These are phyloP conservation scores for Endoconidiophora laricicola DNA, from an alignment of 2,329 filamentous ascomycete genomes.

Conservation along the genomic window DNA sequence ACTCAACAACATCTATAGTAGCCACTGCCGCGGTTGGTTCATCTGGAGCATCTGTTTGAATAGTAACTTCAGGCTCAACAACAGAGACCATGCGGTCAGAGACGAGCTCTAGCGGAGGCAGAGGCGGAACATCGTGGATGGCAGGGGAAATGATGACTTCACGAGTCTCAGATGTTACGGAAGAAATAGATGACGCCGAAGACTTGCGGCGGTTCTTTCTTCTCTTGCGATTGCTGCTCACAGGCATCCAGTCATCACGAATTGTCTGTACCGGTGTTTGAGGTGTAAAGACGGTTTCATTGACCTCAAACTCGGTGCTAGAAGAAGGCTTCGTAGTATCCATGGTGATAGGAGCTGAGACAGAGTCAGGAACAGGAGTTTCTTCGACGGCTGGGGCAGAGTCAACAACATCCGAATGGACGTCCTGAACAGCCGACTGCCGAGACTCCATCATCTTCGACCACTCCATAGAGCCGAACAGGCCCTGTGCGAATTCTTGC, in stretches of 20 bases:
- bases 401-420: background rate
- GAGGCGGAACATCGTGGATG: background rate
- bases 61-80: background rate
- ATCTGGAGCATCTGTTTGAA: background rate
- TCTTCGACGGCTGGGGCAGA: background rate
- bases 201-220: constrained; percentile 5
- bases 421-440: background rate
- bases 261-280: background rate
- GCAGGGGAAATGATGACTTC: too few relatives aligned
- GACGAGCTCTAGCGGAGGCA: background rate
- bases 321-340: background rate
- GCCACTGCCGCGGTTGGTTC: background rate
- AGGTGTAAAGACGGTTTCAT: background rate
- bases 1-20: background rate
- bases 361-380: background rate
- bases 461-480: constrained; percentile 8
- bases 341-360: background rate
- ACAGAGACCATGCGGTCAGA: background rate
- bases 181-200: background rate
- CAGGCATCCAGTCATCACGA: constrained; percentile 9
- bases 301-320: background rate
- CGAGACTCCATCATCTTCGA: background rate
- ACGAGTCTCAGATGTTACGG: background rate
- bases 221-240: constrained; percentile 4
- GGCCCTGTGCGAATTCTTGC: background rate